Evolutionary conservation across 2,329 filamentous ascomycete species (phyloP).

Genomic region (Penicillium sp.): DNA sequence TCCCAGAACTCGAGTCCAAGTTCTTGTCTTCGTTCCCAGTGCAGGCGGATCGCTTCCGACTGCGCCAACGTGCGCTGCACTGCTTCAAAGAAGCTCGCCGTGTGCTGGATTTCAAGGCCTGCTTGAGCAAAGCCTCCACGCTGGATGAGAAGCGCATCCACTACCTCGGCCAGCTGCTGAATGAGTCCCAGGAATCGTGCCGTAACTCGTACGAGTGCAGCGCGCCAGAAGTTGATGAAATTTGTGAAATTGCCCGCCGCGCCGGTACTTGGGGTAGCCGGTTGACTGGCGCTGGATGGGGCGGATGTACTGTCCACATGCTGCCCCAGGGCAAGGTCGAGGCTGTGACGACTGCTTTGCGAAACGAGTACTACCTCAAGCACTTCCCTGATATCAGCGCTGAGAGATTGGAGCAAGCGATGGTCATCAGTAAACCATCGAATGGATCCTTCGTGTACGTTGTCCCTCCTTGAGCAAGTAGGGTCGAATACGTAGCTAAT

Average conservation of each 20-base stretch:
- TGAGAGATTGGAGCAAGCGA: conserved; percentile 72
- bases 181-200: conserved; percentile 85
- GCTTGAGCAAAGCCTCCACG: conserved; percentile 60
- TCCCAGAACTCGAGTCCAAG: conserved; percentile 67
- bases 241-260: conserved; percentile 73
- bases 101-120: conserved; percentile 75
- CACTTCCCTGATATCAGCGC: conserved; percentile 64
- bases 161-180: conserved; percentile 77
- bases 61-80: conserved; percentile 83
- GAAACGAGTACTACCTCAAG: conserved; percentile 77
- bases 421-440: conserved; percentile 80
- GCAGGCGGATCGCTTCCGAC: conserved; percentile 79
- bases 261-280: conserved; percentile 82
- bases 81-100: conserved; percentile 87
- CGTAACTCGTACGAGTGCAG: conserved; percentile 86
- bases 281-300: conserved; percentile 93
- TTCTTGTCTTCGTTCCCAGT: conserved; percentile 90
- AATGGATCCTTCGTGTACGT: conserved; percentile 46
- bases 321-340: conserved; percentile 80
- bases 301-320: conserved; percentile 91
- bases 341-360: conserved; percentile 71
- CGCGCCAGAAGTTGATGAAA: conserved; percentile 84
- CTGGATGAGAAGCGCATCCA: conserved; percentile 65
- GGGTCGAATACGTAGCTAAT: conserved; percentile 13
- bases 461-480: background rate